Conservation (phyloP, 2,329 filamentous ascomycete genomes). For the Diaporthe eres region DNA sequence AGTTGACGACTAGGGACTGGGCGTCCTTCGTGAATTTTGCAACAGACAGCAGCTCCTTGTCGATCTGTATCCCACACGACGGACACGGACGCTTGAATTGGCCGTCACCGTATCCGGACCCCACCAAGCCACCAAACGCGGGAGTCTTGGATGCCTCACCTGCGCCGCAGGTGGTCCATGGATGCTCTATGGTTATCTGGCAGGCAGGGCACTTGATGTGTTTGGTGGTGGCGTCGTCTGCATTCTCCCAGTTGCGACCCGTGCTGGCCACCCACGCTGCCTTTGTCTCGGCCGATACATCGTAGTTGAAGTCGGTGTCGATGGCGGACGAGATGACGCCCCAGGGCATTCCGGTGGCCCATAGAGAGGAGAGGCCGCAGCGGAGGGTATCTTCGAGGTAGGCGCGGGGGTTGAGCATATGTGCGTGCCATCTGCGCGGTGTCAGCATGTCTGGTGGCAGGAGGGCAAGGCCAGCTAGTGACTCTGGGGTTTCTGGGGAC, state of each 20-base stretch:
- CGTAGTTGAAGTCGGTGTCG: constrained; percentile 71
- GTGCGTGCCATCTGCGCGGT: constrained; percentile 67
- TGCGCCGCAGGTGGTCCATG: constrained; percentile 71
- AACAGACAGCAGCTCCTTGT: constrained; percentile 72
- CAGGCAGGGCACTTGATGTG: constrained; percentile 71
- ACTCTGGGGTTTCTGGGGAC: constrained; percentile 41
- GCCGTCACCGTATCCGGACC: constrained; percentile 73
- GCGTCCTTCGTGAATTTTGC: constrained; percentile 73
- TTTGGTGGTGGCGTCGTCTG: constrained; percentile 64
- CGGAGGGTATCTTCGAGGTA: constrained; percentile 82
- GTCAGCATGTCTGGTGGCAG: not conserved
- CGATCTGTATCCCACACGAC: constrained; percentile 64
- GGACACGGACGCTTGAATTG: constrained; percentile 66
- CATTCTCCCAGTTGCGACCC: constrained; percentile 71
- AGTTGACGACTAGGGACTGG: constrained; percentile 58
- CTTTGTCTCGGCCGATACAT: constrained; percentile 59
- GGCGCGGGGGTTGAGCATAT: constrained; percentile 82
- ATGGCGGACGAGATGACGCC: constrained; percentile 69
- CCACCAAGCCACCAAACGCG: constrained; percentile 52
- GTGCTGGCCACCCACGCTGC: constrained; percentile 63
- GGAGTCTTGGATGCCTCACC: constrained; percentile 53
- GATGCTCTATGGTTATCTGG: constrained; percentile 55
- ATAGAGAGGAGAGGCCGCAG: constrained; percentile 66
- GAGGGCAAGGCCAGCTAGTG: not conserved
- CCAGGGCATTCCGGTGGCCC: constrained; percentile 79